Base-by-base conservation (phyloP, 2,329 filamentous ascomycete species). In the Leptoxyphium fumago region DNA sequence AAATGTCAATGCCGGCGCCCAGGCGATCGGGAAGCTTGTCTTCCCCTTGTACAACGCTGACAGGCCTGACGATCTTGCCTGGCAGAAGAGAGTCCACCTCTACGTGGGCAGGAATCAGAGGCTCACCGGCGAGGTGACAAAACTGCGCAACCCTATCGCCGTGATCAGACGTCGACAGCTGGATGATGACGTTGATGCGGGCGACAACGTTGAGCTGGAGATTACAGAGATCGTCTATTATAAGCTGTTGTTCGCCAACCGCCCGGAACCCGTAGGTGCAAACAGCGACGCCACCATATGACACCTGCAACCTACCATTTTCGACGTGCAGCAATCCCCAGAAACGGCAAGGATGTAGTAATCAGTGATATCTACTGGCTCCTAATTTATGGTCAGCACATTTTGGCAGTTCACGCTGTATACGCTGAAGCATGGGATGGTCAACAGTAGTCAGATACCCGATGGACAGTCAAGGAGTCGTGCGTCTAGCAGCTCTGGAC, bases 31-130 rank as follows among this genome's bases (percentile, higher is more conserved):
- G 29, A 78, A 76, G 45, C 71, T 94, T 28, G 73, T 82, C 29
- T 94, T 94, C 55, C 86, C 86, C 1, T 73, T 84, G 53, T 85
- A 40, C 38, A 14, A 40, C 21, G 85, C 26, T 78, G 75, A 45
- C 71, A 91, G 29, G 72, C 80, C 29, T 91, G 91, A 54, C 84
- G 84, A 3, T 73, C 84, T 53, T 85, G 75, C 43, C 64, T 75
- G 8, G 66, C 73, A 26, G 64, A 93, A 87, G 64, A 74, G 77
- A 30, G 86, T 89, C 26, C 84, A 94, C 58, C 67, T 96, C 41
- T 94, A 89, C 59, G 75, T 96, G 4, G 91, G 89, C 5, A 77
- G 81, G 57, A 83, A 95, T 60, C 91, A 96, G 66, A 75, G 88
- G 47, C 74, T 96, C 58, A 84, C 79, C 1, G 91, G 91, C 2